These are phyloP conservation scores for Debaryomyces subglobosus DNA, from an alignment of 1,139 yeast species.

Conservation along the genomic window DNA sequence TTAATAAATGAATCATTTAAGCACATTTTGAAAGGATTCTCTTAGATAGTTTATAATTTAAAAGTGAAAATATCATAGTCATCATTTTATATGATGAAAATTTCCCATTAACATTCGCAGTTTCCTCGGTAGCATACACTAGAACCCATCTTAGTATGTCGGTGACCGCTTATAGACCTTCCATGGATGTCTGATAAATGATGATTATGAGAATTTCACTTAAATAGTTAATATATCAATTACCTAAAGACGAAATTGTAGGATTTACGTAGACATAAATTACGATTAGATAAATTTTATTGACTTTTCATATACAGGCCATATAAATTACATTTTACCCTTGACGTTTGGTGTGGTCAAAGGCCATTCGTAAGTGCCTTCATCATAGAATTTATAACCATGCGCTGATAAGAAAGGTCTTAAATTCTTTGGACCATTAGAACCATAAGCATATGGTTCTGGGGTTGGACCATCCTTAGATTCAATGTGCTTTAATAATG, in stretches of 20 bases:
- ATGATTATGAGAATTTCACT: conserved; percentile 1
- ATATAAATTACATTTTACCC: conserved; percentile 31
- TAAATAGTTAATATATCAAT: conserved; percentile 3
- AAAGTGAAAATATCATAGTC: not conserved
- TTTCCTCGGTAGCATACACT: conserved; percentile 88
- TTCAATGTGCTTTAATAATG: conserved; percentile 80
- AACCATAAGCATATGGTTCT: conserved; percentile 78
- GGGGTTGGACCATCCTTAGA: conserved; percentile 66
- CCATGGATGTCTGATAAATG: conserved; percentile 66
- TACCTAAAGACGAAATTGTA: not conserved
- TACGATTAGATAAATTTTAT: not conserved
- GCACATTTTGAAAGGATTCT: conserved; percentile 25
- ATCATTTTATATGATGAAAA: conserved; percentile 65
- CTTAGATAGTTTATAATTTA: conserved; percentile 2
- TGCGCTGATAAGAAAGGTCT: conserved; percentile 63
- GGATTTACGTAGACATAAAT: not conserved
- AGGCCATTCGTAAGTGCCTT: conserved; percentile 80
- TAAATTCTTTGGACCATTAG: conserved; percentile 81
- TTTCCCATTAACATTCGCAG: conserved; percentile 82
- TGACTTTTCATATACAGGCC: not conserved
- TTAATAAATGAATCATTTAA: conserved; percentile 19
- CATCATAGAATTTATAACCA: conserved; percentile 67
- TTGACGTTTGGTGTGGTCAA: conserved; percentile 61
- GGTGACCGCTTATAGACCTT: conserved; percentile 77
- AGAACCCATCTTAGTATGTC: conserved; percentile 82